Conservation (phyloP, 2,329 filamentous ascomycete species). For the Exophiala alcalophila region DNA sequence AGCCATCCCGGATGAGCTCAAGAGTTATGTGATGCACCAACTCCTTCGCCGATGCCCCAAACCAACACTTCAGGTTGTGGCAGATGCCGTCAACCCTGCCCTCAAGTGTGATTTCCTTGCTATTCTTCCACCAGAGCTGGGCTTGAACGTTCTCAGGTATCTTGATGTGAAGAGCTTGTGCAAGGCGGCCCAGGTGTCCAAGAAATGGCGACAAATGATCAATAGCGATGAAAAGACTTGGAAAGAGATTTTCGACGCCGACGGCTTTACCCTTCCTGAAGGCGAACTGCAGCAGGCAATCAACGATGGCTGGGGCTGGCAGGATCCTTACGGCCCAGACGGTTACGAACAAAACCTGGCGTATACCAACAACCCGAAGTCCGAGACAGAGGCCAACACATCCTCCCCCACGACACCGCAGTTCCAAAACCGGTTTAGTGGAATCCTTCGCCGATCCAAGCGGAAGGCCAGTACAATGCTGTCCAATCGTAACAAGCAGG, state of each 20-base stretch:
- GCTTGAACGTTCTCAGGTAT: constrained; percentile 81
- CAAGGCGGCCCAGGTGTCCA: constrained; percentile 87
- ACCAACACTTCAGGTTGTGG: constrained; percentile 83
- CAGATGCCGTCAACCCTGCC: constrained; percentile 86
- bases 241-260: constrained; percentile 84
- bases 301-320: constrained; percentile 94
- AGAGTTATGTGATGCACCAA: constrained; percentile 96
- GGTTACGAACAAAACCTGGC: constrained; percentile 81
- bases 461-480: constrained; percentile 48
- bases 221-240: constrained; percentile 93
- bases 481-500: constrained; percentile 51
- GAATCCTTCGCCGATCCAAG: constrained; percentile 39
- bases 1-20: constrained; percentile 83
- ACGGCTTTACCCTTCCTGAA: constrained; percentile 73
- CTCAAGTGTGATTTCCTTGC: constrained; percentile 90
- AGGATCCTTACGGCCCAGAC: constrained; percentile 72
- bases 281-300: constrained; percentile 86
- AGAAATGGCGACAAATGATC: constrained; percentile 84
- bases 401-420: constrained; percentile 20
- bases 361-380: constrained; percentile 41
- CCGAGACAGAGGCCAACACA: constrained; percentile 37
- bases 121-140: constrained; percentile 79
- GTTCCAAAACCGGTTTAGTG: constrained; percentile 20
- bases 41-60: constrained; percentile 83
- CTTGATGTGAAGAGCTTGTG: constrained; percentile 84